These are phyloP conservation scores for Elymus sibiricus DNA, from an alignment of 176 grass and related monocot species.

Conservation along the genomic window DNA sequence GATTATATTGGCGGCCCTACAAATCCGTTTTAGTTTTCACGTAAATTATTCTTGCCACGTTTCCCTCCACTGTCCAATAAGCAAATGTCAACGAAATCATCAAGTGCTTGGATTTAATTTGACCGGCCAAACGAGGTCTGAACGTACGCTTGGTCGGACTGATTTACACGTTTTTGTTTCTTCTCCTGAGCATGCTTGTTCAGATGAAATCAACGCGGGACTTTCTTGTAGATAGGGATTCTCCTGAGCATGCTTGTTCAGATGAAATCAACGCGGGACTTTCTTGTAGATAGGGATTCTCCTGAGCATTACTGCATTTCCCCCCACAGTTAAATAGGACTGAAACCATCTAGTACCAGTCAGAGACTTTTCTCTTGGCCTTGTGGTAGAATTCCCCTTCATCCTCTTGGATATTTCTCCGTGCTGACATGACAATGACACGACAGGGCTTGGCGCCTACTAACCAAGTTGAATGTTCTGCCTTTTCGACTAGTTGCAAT, in stretches of 20 bases:
- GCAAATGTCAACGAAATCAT: background rate
- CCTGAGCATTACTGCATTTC: background rate
- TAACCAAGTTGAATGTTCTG: too few species aligned
- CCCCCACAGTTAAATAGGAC: background rate
- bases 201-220: background rate
- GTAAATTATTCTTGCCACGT: background rate
- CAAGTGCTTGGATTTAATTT: background rate
- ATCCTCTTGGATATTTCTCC: too few species aligned
- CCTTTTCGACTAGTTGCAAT: too few species aligned
- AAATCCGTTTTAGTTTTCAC: background rate
- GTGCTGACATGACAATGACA: too few species aligned
- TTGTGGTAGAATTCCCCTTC: background rate
- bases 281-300: background rate
- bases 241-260: background rate
- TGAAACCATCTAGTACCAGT: too few species aligned
- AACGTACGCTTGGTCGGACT: background rate
- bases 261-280: background rate
- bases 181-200: background rate
- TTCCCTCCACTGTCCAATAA: background rate
- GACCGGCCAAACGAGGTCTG: background rate
- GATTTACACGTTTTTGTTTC: background rate
- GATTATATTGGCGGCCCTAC: background rate
- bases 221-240: background rate
- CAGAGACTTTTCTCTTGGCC: background rate
- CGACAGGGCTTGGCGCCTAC: too few species aligned